Conservation (phyloP, 345 rosid species). For the Hirschfeldia incana region DNA sequence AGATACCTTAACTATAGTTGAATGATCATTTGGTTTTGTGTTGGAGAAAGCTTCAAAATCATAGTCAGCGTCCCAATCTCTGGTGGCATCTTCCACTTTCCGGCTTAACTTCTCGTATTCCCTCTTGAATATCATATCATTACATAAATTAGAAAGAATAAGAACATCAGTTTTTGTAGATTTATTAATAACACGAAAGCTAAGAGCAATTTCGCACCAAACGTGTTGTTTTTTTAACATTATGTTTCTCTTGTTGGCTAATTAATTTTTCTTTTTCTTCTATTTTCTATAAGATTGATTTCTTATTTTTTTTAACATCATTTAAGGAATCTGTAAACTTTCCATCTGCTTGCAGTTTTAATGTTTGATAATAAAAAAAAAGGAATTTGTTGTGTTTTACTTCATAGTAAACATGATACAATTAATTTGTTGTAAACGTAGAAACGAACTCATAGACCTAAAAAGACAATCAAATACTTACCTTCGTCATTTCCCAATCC, state of each 20-base stretch:
- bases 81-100: conserved; percentile 46
- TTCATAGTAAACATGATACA: background rate
- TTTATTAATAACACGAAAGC: background rate
- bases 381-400: background rate
- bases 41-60: conserved; percentile 50
- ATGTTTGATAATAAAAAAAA: background rate
- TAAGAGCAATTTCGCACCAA: background rate
- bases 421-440: background rate
- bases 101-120: conserved; percentile 49
- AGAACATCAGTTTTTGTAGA: background rate
- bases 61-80: conserved; percentile 19
- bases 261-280: background rate
- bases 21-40: conserved; percentile 47
- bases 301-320: background rate
- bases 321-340: background rate
- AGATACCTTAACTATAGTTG: conserved; percentile 59
- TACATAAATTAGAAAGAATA: background rate
- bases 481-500: conserved; percentile 58
- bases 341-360: background rate
- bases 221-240: background rate
- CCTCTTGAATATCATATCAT: conserved; percentile 34
- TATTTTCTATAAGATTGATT: background rate
- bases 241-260: background rate
- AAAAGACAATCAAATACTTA: conserved; percentile 9
- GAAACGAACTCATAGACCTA: background rate